Conservation (phyloP, 2,329 filamentous ascomycete species). For the Aphanoascus verrucosus region DNA sequence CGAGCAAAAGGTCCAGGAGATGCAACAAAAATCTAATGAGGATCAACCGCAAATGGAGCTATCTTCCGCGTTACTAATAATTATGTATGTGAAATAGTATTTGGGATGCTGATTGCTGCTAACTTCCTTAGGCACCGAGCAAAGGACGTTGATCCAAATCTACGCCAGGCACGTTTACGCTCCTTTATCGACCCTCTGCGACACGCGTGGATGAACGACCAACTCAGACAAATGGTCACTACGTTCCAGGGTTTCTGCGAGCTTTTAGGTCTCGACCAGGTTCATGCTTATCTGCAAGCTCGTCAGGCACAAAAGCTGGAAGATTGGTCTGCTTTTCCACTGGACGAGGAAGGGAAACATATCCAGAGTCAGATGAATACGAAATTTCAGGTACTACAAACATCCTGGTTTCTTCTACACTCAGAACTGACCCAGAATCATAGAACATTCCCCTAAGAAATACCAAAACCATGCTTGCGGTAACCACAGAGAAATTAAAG, state of each 20-base stretch:
- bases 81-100: slow-evolving; percentile 49
- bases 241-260: slow-evolving; percentile 70
- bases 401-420: neutral
- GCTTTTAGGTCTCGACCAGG: slow-evolving; percentile 65
- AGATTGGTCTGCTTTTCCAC: slow-evolving; percentile 69
- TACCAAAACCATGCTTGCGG: slow-evolving; percentile 85
- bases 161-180: slow-evolving; percentile 60
- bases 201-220: slow-evolving; percentile 63
- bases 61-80: slow-evolving; percentile 84
- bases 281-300: slow-evolving; percentile 65
- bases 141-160: slow-evolving; percentile 57
- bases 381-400: slow-evolving; percentile 50
- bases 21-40: slow-evolving; percentile 61
- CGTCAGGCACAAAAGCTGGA: slow-evolving; percentile 62
- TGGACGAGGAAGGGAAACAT: slow-evolving; percentile 68
- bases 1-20: slow-evolving; percentile 67
- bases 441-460: slow-evolving; percentile 66
- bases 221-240: slow-evolving; percentile 57
- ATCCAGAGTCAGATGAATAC: slow-evolving; percentile 70
- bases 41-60: slow-evolving; percentile 78
- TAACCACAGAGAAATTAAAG: slow-evolving; percentile 80
- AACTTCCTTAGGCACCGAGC: slow-evolving; percentile 58
- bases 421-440: slow-evolving; percentile 2
- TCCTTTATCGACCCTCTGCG: slow-evolving; percentile 75
- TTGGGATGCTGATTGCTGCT: slow-evolving; percentile 6